Percentiles rank a stretch among this genome's conserved stretches.
These are phyloP conservation scores for Metarhizium anisopliae DNA, from an alignment of 2,329 filamentous ascomycete genomes.

Conservation along the genomic window DNA sequence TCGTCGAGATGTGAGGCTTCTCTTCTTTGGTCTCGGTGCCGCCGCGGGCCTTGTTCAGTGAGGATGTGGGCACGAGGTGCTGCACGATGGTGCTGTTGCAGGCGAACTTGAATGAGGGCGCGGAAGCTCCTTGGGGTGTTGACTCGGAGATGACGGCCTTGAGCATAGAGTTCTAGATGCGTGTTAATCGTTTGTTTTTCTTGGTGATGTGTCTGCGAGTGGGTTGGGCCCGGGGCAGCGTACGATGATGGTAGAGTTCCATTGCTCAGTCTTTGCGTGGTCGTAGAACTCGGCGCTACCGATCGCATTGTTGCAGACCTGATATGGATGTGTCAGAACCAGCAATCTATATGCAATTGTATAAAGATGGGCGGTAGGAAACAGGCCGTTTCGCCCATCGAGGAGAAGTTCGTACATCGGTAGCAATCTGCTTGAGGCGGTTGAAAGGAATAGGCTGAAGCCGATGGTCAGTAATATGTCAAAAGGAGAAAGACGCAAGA, in stretches of 20 bases:
- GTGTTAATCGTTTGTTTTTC: conserved; percentile 7
- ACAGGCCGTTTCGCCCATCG: background rate
- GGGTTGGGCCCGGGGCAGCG: conserved; percentile 20
- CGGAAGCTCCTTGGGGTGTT: conserved; percentile 44
- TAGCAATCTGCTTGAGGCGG: conserved; percentile 76
- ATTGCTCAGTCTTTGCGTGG: conserved; percentile 72
- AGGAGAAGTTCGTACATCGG: conserved; percentile 52
- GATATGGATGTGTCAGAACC: conserved; percentile 3
- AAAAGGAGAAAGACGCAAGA: background rate
- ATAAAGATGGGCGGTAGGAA: background rate
- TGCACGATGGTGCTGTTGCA: conserved; percentile 98
- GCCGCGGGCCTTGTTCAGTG: conserved; percentile 50
- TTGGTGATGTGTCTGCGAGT: conserved; percentile 1
- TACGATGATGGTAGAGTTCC: conserved; percentile 94
- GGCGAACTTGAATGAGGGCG: conserved; percentile 79
- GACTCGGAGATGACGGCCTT: conserved; percentile 70
- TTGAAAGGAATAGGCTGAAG: conserved; percentile 64
- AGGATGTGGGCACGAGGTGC: conserved; percentile 65
- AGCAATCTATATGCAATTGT: background rate
- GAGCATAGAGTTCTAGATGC: conserved; percentile 62
- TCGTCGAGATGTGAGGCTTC: conserved; percentile 46
- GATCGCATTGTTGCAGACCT: conserved; percentile 80
- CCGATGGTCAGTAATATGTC: background rate
- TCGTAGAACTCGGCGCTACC: conserved; percentile 72
- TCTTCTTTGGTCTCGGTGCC: conserved; percentile 39